Evolutionary conservation across 169 alveolate genomes (phyloP).

Genomic region (Cryptosporidium xiaoi): DNA sequence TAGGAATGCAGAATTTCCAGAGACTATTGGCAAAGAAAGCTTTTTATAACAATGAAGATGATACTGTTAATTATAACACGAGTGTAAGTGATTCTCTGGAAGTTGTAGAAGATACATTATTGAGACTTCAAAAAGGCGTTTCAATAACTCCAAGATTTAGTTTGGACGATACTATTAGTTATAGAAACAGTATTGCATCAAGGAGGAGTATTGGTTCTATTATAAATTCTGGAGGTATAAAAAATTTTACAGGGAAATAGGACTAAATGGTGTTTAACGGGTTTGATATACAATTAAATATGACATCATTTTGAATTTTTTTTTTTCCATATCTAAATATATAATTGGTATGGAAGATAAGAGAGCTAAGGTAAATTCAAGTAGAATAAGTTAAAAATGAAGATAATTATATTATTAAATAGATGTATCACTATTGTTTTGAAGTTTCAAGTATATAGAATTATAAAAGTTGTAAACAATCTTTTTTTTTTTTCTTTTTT

Average conservation of each 20-base stretch:
- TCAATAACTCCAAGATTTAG: slow-evolving; percentile 66
- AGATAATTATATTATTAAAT: background rate
- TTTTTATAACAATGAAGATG: slow-evolving; percentile 37
- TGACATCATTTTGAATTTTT: background rate
- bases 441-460: no score
- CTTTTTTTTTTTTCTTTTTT: no score
- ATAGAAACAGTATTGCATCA: slow-evolving; percentile 23
- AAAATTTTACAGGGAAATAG: no score
- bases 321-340: background rate
- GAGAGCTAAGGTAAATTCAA: background rate
- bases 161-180: slow-evolving; percentile 19
- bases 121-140: slow-evolving; percentile 42
- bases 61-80: background rate
- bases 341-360: background rate
- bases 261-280: no score
- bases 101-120: slow-evolving; percentile 47
- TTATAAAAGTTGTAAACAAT: no score
- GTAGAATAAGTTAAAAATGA: background rate
- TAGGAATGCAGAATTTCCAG: slow-evolving; percentile 74
- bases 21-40: slow-evolving; percentile 59
- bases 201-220: slow-evolving; percentile 28
- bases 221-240: background rate
- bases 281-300: no score
- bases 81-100: slow-evolving; percentile 19
- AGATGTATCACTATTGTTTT: background rate